phyloP scores from a whole-genome alignment of 345 rosid genomes.

The Acer campestre region DNA sequence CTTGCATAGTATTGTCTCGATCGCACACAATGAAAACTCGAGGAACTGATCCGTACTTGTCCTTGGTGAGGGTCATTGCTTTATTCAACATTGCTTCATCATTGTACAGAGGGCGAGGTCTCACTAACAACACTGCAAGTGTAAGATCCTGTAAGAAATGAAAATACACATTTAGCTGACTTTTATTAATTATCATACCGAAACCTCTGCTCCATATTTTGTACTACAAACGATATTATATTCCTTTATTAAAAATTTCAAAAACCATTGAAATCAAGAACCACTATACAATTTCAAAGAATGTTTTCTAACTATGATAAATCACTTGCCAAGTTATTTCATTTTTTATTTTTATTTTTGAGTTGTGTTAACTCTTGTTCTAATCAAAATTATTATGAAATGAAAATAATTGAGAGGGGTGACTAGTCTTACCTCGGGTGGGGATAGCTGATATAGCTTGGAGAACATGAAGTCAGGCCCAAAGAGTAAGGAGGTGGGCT shows the following conservation, averaged over 20 bases:
- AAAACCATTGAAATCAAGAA: too few species aligned
- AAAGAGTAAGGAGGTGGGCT: conserved; percentile 20
- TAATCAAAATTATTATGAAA: too few species aligned
- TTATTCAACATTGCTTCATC: not conserved
- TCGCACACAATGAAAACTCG: conserved; percentile 41
- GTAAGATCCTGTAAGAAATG: conserved; percentile 25
- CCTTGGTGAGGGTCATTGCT: too few species aligned
- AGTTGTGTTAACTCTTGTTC: too few species aligned
- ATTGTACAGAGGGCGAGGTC: conserved; percentile 14
- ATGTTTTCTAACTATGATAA: too few species aligned
- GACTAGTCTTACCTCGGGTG: conserved; percentile 30
- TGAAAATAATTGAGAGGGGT: too few species aligned
- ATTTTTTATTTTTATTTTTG: too few species aligned
- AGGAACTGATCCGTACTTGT: conserved; percentile 25
- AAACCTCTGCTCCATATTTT: too few species aligned
- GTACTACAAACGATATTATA: too few species aligned
- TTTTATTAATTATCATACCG: not conserved
- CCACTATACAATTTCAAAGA: too few species aligned
- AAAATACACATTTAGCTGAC: not conserved
- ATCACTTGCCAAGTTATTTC: too few species aligned
- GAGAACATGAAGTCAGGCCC: conserved; percentile 29
- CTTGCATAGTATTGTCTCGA: conserved; percentile 15
- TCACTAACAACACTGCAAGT: conserved; percentile 30
- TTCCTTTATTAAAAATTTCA: too few species aligned
- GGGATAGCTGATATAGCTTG: conserved; percentile 42